Percentiles rank a stretch among this genome's conserved stretches.
Conservation (phyloP, 306 rosid genomes). For the Purshia tridentata region DNA sequence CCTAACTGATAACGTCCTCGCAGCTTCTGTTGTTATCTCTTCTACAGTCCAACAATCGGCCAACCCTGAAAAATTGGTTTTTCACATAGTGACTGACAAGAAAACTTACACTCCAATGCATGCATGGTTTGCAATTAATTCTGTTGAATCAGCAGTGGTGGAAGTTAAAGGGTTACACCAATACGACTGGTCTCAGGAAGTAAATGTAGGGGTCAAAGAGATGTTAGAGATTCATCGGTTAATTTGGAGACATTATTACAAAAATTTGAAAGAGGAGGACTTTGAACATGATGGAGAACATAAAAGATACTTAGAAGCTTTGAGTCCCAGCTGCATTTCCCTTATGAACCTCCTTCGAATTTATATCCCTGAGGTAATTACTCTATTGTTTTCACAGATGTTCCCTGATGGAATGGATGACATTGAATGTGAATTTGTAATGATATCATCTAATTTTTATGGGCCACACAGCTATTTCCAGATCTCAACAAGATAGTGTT, state of each 20-base stretch:
- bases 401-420: constrained; percentile 27
- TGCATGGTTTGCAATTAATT: constrained; percentile 90
- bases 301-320: constrained; percentile 45
- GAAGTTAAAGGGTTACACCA: constrained; percentile 93
- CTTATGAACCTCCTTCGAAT: constrained; percentile 84
- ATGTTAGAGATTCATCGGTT: constrained; percentile 71
- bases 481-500: constrained; percentile 73
- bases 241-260: constrained; percentile 63
- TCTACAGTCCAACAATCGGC: constrained; percentile 64
- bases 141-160: constrained; percentile 59
- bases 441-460: constrained; percentile 48
- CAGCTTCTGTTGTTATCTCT: constrained; percentile 83
- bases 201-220: constrained; percentile 66
- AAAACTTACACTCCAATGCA: constrained; percentile 89
- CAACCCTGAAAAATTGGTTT: constrained; percentile 67
- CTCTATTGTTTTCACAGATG: constrained; percentile 20
- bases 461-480: constrained; percentile 81
- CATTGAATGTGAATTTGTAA: constrained; percentile 30
- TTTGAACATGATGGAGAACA: constrained; percentile 40
- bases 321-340: constrained; percentile 68
- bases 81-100: constrained; percentile 86
- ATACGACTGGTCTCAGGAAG: constrained; percentile 84
- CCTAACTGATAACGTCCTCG: constrained; percentile 81
- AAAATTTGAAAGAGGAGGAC: constrained; percentile 45
- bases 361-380: constrained; percentile 72